Base-by-base conservation (phyloP, 345 rosid species). In the Populus pruinosa region DNA sequence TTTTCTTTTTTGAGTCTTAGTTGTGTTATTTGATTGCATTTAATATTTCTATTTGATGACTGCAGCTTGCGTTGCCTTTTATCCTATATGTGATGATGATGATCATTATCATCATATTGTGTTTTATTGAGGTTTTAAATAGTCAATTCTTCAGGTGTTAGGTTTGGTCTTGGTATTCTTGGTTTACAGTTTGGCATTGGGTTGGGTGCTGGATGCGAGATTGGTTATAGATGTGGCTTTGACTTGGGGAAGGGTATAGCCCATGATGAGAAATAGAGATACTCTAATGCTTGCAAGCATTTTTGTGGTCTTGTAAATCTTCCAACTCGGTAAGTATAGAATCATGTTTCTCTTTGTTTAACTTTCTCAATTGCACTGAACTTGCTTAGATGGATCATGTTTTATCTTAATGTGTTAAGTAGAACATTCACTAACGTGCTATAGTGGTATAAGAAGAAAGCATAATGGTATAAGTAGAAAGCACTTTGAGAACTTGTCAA, bases 141-240 rank as follows among this genome's bases (percentile, higher is more conserved):
- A 8, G 71, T 5, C 21, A 3, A 62, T 66, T 61, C 41, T 67
- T 35, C 69, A 91, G 98, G 99, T 73, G 79, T 88, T 35, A 94
- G 98, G 62, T 75, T 93, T 31, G 97, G 94, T 71, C 96, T 93
- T 72, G 98, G 98, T 56, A 69, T 92, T 79, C 96, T 96, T 43
- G 94, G 97, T 67, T 78, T 95, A 64, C 93, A 91, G 74, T 78
- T 93, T 23, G 98, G 98, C 23, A 73, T 90, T 17, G 96, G 97
- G 29, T 75, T 92, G 33, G 98, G 97, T 64, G 92, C 87, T 35
- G 97, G 99, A 59, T 93, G 99, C 79, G 99, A 97, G 23, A 70
- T 93, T 72, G 98, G 98, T 62, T 76, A 89, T 21, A 98, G 98
- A 27, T 93, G 93, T 85, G 97, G 95, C 4, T 95, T 92, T 87